Conservation (phyloP, 2,329 filamentous ascomycete species). For the Phaeoacremonium minimum region DNA sequence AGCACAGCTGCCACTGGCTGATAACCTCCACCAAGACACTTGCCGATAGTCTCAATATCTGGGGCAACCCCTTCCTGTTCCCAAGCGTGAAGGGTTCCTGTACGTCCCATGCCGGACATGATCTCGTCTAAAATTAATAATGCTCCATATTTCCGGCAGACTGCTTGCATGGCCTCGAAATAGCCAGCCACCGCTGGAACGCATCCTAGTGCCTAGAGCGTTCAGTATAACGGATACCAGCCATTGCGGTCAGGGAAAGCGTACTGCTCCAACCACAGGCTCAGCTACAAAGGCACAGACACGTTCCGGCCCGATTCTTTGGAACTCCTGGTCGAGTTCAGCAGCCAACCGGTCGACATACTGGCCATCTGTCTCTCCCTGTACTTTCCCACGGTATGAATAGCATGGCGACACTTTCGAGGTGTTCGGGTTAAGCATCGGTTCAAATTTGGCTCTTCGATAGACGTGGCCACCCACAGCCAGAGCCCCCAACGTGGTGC, state of each 20-base stretch:
- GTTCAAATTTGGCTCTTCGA: conserved; percentile 58
- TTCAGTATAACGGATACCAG: background rate
- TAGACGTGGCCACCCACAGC: conserved; percentile 58
- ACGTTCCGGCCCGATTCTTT: conserved; percentile 55
- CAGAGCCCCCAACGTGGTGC: conserved; percentile 65
- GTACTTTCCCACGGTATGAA: conserved; percentile 51
- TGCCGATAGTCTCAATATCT: conserved; percentile 61
- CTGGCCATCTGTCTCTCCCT: conserved; percentile 47
- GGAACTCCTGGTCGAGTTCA: conserved; percentile 66
- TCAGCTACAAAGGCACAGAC: conserved; percentile 73
- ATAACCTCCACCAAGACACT: conserved; percentile 59
- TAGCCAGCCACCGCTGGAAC: conserved; percentile 48
- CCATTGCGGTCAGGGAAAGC: conserved; percentile 10
- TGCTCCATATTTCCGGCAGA: conserved; percentile 52
- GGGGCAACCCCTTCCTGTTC: conserved; percentile 54
- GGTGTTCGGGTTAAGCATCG: conserved; percentile 52
- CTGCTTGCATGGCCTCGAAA: conserved; percentile 42
- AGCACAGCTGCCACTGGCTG: conserved; percentile 57
- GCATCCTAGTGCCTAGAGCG: conserved; percentile 48
- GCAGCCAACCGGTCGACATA: conserved; percentile 58
- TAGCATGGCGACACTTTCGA: conserved; percentile 64
- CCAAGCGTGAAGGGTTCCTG: conserved; percentile 59
- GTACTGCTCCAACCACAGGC: conserved; percentile 67
- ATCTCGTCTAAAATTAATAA: conserved; percentile 57
- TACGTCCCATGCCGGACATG: conserved; percentile 65